Base-by-base conservation (phyloP, 129 eudicot species). In the Pseudognaphalium luteoalbum region DNA sequence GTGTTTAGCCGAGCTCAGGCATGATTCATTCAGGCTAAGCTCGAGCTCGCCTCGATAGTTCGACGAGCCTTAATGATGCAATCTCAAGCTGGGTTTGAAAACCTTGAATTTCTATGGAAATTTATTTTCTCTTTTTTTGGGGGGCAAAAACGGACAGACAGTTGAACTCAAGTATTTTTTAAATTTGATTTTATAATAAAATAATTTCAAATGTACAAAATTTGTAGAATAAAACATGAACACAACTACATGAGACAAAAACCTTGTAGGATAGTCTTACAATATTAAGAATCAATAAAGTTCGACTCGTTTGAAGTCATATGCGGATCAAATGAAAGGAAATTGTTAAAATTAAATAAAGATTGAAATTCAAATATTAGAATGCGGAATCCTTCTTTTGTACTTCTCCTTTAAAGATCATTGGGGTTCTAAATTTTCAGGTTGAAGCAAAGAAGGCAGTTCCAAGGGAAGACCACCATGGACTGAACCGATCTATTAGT, bases 361-460 rank as follows among this genome's bases (percentile, higher is more conserved):
- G 54, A 47, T 47, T 47, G 54, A 47, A 47, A 47, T 47, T 5
- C 47, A 41, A 41, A 41, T 41, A 47, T 17, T 44, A 44, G n/a
- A 47, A 5, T 47, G 16, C 14, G 17, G 54, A 47, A 12, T 47
- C 54, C 54, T 47, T 47, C 17, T 11, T 47, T 60, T 60, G 32
- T 25, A 21, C 22, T 21, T 52, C 50, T 44, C 35, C 6, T 66
- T 7, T 65, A 50, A 59, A 42, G 59, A 58, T 78, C 5, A 34
- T 61, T 57, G 15, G 37, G 76, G 65, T 71, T 41, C 35, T 32
- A 4, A 59, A 61, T 66, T 76, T 61, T 52, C 82, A 92, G 98
- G 98, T 92, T 56, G 98, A 92, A 78, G 98, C 98, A 54, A 92
- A 92, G 85, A 92, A 88, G 80, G 98, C 98, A n/a, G 98, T 92